Conservation (phyloP, 768 basidiomycete genomes). For the Sarcodon aspratus region DNA sequence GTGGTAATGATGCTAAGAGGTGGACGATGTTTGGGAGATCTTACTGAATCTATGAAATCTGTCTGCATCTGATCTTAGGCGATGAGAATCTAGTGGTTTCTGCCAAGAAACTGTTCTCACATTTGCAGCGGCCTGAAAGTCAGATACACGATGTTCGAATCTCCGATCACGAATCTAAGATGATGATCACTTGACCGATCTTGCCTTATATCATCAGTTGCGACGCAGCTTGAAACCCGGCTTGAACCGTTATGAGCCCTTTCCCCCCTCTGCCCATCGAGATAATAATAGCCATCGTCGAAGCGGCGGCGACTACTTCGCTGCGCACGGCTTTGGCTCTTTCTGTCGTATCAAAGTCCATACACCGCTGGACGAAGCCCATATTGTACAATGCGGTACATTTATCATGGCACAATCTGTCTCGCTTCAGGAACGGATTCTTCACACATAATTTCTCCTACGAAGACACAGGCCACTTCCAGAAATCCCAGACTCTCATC, state of each 20-base stretch:
- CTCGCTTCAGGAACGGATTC: not conserved
- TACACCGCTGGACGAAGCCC: not conserved
- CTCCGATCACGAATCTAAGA: too few species aligned
- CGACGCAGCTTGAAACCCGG: too few species aligned
- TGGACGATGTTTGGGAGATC: constrained; percentile 97
- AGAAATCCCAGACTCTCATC: not conserved
- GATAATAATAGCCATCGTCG: not conserved
- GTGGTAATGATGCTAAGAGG: constrained; percentile 79
- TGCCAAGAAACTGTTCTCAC: too few species aligned
- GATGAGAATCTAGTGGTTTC: not conserved
- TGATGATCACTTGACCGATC: too few species aligned
- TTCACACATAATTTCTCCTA: not conserved
- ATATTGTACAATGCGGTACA: not conserved
- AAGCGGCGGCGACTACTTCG: not conserved
- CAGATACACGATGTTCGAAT: too few species aligned
- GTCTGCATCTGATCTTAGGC: not conserved
- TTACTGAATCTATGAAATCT: constrained; percentile 37
- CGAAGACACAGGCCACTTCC: not conserved
- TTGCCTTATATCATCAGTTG: too few species aligned
- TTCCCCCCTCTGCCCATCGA: constrained; percentile 1
- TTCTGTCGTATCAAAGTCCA: not conserved
- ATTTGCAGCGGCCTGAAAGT: too few species aligned
- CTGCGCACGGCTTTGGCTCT: not conserved
- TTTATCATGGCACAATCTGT: not conserved
- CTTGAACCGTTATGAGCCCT: not conserved